These are phyloP conservation scores for Mucor mucedo DNA, from an alignment of 371 early-diverging fungal species.

Conservation along the genomic window DNA sequence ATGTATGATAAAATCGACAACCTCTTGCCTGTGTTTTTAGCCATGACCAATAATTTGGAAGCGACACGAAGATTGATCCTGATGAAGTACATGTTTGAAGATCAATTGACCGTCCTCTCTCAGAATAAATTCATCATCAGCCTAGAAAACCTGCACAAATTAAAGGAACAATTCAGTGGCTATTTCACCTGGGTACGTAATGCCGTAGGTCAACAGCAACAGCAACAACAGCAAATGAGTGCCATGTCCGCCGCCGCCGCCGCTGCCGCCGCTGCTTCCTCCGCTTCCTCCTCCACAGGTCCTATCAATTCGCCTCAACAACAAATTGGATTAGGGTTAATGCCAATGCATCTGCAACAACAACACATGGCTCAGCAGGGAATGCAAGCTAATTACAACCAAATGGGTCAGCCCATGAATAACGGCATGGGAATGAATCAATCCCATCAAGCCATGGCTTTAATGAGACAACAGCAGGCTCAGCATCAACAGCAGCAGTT, in stretches of 20 bases:
- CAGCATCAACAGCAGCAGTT: constrained; percentile 28
- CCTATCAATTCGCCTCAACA: constrained; percentile 18
- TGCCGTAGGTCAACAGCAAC: constrained; percentile 39
- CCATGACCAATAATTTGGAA: constrained; percentile 45
- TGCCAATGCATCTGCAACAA: constrained; percentile 21
- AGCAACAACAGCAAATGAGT: constrained; percentile 22
- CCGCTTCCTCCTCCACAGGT: constrained; percentile 13
- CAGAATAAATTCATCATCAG: constrained; percentile 55
- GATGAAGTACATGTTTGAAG: constrained; percentile 68
- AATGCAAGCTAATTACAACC: constrained; percentile 1
- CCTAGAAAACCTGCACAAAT: constrained; percentile 48
- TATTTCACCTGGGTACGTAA: constrained; percentile 56
- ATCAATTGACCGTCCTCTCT: constrained; percentile 53
- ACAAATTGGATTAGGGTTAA: constrained; percentile 5
- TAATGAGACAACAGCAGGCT: constrained; percentile 26
- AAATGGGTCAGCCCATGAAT: not conserved
- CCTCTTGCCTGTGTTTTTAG: constrained; percentile 52
- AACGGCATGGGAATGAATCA: constrained; percentile 13
- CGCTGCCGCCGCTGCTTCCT: constrained; percentile 15
- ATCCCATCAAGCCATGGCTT: constrained; percentile 22
- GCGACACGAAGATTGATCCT: constrained; percentile 55
- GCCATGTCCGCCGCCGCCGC: constrained; percentile 12
- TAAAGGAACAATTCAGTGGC: constrained; percentile 55
- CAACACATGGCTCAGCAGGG: constrained; percentile 9
- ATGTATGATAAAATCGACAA: constrained; percentile 53